These are phyloP conservation scores for Colletotrichum sp. DNA, from an alignment of 2,329 filamentous ascomycete species.

Conservation along the genomic window DNA sequence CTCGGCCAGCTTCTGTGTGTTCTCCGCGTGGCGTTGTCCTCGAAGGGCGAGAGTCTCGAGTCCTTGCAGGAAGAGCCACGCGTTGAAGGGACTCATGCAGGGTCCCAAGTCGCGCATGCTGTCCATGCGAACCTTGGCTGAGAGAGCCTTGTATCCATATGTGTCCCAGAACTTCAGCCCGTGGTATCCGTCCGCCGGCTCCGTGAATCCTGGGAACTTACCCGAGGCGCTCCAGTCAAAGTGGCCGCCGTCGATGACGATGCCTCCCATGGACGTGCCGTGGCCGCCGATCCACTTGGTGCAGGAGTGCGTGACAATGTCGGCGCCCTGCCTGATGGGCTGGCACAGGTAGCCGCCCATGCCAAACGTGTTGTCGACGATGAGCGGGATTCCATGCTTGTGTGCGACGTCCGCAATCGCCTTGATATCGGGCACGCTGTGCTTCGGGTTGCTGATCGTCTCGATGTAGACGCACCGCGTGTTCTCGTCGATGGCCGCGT, in stretches of 20 bases:
- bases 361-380: conserved; percentile 74
- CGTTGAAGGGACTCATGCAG: conserved; percentile 73
- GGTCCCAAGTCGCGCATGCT: conserved; percentile 72
- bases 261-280: conserved; percentile 72
- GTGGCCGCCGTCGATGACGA: conserved; percentile 71
- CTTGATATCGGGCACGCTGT: conserved; percentile 78
- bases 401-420: conserved; percentile 67
- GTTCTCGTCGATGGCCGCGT: conserved; percentile 83
- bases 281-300: conserved; percentile 80
- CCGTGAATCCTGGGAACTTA: conserved; percentile 73
- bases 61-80: conserved; percentile 73
- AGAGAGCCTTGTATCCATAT: conserved; percentile 68
- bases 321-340: conserved; percentile 72
- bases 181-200: conserved; percentile 72
- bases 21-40: conserved; percentile 69
- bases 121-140: conserved; percentile 72
- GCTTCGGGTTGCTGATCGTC: conserved; percentile 90
- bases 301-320: conserved; percentile 74
- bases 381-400: conserved; percentile 35
- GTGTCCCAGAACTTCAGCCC: conserved; percentile 75
- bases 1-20: conserved; percentile 67
- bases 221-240: conserved; percentile 75
- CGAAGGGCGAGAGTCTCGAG: conserved; percentile 72
- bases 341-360: conserved; percentile 71
- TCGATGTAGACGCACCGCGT: conserved; percentile 93